Percentiles rank a stretch among this genome's conserved stretches.
Conservation (phyloP, 73 alveolate species). For the Stentor coeruleus region DNA sequence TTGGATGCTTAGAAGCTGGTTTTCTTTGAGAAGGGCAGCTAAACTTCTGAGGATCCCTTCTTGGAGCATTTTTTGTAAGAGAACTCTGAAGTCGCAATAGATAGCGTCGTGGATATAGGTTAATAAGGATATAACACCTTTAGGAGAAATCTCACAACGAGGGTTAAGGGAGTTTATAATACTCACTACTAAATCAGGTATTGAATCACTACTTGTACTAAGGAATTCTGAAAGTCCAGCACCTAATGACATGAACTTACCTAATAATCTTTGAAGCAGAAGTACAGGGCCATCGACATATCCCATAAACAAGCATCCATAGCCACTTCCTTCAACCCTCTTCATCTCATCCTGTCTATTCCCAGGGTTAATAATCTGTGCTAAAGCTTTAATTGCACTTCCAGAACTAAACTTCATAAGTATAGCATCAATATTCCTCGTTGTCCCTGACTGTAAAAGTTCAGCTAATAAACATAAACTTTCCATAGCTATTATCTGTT, state of each 20-base stretch:
- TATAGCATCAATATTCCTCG: constrained; percentile 31
- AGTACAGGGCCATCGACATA: constrained; percentile 80
- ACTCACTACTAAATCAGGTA: constrained; percentile 76
- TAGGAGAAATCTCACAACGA: constrained; percentile 91
- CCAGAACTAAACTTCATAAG: constrained; percentile 30
- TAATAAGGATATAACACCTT: constrained; percentile 85
- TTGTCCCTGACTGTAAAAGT: constrained; percentile 54
- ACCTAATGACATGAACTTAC: constrained; percentile 49
- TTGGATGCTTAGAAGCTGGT: constrained; percentile 72
- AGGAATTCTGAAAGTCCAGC: constrained; percentile 47
- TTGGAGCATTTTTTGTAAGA: constrained; percentile 78
- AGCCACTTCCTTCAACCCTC: constrained; percentile 92
- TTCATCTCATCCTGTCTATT: constrained; percentile 72
- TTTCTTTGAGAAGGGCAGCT: constrained; percentile 79
- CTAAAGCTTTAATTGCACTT: constrained; percentile 28
- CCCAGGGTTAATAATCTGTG: constrained; percentile 44
- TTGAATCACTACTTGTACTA: constrained; percentile 54
- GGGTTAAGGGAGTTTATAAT: constrained; percentile 66
- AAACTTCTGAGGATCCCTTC: constrained; percentile 73
- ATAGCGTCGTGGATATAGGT: constrained; percentile 84
- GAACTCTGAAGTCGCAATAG: constrained; percentile 69
- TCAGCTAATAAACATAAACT: constrained; percentile 83
- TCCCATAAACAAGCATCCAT: constrained; percentile 87
- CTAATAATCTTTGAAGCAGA: constrained; percentile 61
- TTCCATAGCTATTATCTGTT: constrained; percentile 54